Conservation (phyloP, 345 rosid genomes). For the Cardamine occulta region DNA sequence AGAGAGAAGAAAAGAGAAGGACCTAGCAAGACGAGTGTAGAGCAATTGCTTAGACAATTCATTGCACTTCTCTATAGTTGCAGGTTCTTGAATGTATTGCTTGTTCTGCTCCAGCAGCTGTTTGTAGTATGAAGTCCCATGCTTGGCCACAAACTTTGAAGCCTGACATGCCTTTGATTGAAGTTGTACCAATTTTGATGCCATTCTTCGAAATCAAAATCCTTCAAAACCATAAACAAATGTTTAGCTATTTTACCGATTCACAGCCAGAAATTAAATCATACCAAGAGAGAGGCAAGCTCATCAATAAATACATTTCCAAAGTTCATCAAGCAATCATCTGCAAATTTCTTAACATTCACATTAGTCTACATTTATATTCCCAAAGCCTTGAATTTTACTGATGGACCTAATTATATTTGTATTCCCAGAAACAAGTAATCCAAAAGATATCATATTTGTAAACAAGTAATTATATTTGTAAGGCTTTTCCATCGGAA, state of each 20-base stretch:
- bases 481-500: background rate
- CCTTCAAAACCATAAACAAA: constrained; percentile 6
- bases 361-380: too few species aligned
- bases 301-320: background rate
- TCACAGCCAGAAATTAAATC: background rate
- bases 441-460: constrained; percentile 2
- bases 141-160: constrained; percentile 56
- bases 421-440: background rate
- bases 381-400: too few species aligned
- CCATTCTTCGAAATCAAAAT: constrained; percentile 43
- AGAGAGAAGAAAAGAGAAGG: background rate
- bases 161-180: constrained; percentile 68
- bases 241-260: background rate
- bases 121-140: constrained; percentile 57
- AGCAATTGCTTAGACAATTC: constrained; percentile 63
- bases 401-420: too few species aligned
- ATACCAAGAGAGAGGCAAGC: background rate
- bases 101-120: constrained; percentile 71
- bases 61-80: constrained; percentile 64
- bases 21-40: constrained; percentile 84
- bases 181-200: constrained; percentile 60
- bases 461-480: too few species aligned
- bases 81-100: constrained; percentile 66
- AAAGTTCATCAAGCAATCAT: background rate
- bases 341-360: too few species aligned